Conservation (phyloP, 805 yeast genomes). For the Yamadazyma insecticola region DNA sequence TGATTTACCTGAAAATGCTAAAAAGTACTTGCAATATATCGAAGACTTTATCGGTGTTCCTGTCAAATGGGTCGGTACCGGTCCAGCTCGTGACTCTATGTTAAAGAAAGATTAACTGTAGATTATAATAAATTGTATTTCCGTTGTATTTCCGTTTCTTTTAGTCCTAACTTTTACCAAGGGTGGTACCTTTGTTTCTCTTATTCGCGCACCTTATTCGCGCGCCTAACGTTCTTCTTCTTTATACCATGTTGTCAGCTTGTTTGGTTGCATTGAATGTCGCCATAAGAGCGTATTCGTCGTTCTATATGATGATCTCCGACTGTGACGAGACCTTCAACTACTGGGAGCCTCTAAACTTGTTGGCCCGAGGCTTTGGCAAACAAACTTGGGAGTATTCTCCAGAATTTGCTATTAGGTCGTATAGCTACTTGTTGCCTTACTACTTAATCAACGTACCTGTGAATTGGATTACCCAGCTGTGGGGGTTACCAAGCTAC, state of each 20-base stretch:
- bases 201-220: too few species aligned
- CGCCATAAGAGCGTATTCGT: conserved; percentile 27
- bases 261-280: conserved; percentile 6
- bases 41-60: conserved; percentile 83
- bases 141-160: neutral
- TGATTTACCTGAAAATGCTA: conserved; percentile 84
- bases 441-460: conserved; percentile 30
- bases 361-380: conserved; percentile 75
- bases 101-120: conserved; percentile 49
- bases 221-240: neutral
- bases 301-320: conserved; percentile 62
- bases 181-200: too few species aligned
- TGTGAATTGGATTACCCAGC: conserved; percentile 9
- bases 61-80: conserved; percentile 96
- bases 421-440: conserved; percentile 72
- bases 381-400: conserved; percentile 97
- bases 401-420: conserved; percentile 81
- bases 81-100: conserved; percentile 96
- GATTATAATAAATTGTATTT: conserved; percentile 3
- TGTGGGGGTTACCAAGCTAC: conserved; percentile 15
- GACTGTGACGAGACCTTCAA: conserved; percentile 93
- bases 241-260: neutral
- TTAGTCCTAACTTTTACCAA: too few species aligned
- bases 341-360: conserved; percentile 91
- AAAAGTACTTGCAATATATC: conserved; percentile 76